These are phyloP conservation scores for Elsinoe perseae DNA, from an alignment of 2,329 filamentous ascomycete species.

Conservation along the genomic window DNA sequence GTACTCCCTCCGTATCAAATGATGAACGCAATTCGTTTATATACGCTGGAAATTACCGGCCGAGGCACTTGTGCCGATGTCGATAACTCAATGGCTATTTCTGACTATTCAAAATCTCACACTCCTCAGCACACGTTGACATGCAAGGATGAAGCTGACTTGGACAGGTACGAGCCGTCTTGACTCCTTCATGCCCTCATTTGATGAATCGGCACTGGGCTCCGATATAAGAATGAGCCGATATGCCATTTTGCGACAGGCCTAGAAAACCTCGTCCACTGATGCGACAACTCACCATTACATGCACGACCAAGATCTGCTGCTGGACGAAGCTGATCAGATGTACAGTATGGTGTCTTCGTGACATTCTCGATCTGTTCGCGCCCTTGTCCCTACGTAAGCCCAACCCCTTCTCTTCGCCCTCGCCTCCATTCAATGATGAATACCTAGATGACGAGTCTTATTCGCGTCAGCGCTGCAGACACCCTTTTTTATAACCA, in stretches of 20 bases:
- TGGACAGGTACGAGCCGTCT: constrained; percentile 18
- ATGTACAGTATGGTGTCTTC: neutral
- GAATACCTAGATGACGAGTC: constrained; percentile 35
- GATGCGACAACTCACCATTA: constrained; percentile 25
- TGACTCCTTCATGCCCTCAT: neutral
- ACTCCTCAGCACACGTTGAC: constrained; percentile 10
- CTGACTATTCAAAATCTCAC: constrained; percentile 50
- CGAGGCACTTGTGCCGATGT: constrained; percentile 63
- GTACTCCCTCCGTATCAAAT: constrained; percentile 14
- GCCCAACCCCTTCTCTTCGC: constrained; percentile 12
- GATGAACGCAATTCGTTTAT: constrained; percentile 44
- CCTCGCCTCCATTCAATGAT: constrained; percentile 24
- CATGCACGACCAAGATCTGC: neutral
- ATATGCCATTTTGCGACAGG: constrained; percentile 33
- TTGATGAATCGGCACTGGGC: constrained; percentile 25
- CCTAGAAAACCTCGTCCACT: constrained; percentile 41
- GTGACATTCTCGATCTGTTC: constrained; percentile 1
- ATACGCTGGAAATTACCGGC: constrained; percentile 97
- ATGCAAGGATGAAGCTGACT: constrained; percentile 2
- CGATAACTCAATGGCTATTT: constrained; percentile 77
- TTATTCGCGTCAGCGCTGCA: constrained; percentile 33
- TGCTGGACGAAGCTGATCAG: neutral
- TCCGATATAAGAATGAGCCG: constrained; percentile 21
- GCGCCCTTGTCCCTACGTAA: neutral
- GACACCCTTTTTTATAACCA: constrained; percentile 32